Percentiles rank a stretch among this genome's conserved stretches.
Conservation (phyloP, 83 land plant species). For the Picea engelmannii region DNA sequence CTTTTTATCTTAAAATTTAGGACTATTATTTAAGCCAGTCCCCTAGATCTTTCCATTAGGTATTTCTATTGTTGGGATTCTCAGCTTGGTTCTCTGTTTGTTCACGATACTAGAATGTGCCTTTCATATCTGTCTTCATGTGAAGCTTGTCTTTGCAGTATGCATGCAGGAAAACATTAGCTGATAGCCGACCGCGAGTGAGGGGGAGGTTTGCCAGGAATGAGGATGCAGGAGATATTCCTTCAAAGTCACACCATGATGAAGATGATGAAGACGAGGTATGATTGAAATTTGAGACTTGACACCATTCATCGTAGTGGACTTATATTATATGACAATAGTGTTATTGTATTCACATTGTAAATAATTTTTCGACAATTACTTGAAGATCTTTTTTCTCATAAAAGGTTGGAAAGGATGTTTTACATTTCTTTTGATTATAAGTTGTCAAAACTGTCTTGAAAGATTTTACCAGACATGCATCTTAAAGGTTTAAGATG, state of each 20-base stretch:
- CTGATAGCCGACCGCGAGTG: constrained; percentile 75
- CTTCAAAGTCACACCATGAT: constrained; percentile 8
- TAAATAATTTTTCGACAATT: neutral
- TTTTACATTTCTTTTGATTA: too few species aligned
- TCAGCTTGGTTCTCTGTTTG: neutral
- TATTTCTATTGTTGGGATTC: neutral
- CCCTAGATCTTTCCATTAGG: neutral
- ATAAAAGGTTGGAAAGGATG: neutral
- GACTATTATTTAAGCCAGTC: too few species aligned
- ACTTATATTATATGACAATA: too few species aligned
- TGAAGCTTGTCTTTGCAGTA: constrained; percentile 34
- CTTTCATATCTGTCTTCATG: neutral
- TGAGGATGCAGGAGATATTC: constrained; percentile 14
- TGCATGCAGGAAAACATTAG: constrained; percentile 83
- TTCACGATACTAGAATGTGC: neutral
- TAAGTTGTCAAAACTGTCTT: too few species aligned
- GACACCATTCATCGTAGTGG: neutral
- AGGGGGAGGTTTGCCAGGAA: constrained; percentile 52
- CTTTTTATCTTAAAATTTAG: neutral
- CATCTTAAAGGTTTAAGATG: neutral
- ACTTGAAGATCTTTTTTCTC: neutral
- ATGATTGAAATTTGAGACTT: neutral
- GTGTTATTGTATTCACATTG: neutral
- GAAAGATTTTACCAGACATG: neutral
- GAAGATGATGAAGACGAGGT: constrained; percentile 17